Percentiles rank a stretch among this genome's conserved stretches.
Evolutionary conservation across 768 basidiomycete species (phyloP).

Genomic region (Fomitopsis serialis): DNA sequence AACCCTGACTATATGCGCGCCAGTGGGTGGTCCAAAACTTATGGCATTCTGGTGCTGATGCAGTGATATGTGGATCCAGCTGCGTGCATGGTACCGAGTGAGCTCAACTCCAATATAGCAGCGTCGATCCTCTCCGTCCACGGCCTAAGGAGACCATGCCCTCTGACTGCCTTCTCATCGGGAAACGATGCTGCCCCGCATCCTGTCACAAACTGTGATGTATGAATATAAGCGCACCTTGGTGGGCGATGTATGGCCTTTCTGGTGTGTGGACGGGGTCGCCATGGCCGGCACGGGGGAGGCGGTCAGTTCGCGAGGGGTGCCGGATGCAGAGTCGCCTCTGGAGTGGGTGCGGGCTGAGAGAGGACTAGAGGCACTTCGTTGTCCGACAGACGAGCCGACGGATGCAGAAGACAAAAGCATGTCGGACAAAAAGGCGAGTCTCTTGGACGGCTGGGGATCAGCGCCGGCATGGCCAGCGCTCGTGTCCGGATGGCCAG

Average conservation of each 20-base stretch:
- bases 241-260: slow-evolving; percentile 24
- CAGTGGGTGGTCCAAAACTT: too few species aligned
- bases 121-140: too few species aligned
- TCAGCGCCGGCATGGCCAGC: slow-evolving; percentile 1
- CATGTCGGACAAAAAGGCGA: slow-evolving; percentile 20
- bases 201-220: background rate
- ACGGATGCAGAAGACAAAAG: slow-evolving; percentile 14
- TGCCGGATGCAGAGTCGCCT: slow-evolving; percentile 15
- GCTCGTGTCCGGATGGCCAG: background rate
- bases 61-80: too few species aligned
- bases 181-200: too few species aligned
- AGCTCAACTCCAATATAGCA: too few species aligned
- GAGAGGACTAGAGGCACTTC: slow-evolving; percentile 13
- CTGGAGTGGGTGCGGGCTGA: slow-evolving; percentile 19
- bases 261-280: slow-evolving; percentile 12
- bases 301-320: slow-evolving; percentile 18
- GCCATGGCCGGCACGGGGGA: slow-evolving; percentile 22
- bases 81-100: too few species aligned
- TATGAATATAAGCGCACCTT: slow-evolving; percentile 20
- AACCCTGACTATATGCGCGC: too few species aligned
- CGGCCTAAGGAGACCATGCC: too few species aligned
- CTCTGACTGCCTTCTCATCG: too few species aligned
- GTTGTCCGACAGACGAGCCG: slow-evolving; percentile 7
- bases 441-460: slow-evolving; percentile 9
- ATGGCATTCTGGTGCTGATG: too few species aligned